A percentile compares a stretch with the other conserved stretches of the same genome.
Evolutionary conservation across 495 filamentous ascomycete species (phyloP).

Genomic region (Talaromyces wortmannii): DNA sequence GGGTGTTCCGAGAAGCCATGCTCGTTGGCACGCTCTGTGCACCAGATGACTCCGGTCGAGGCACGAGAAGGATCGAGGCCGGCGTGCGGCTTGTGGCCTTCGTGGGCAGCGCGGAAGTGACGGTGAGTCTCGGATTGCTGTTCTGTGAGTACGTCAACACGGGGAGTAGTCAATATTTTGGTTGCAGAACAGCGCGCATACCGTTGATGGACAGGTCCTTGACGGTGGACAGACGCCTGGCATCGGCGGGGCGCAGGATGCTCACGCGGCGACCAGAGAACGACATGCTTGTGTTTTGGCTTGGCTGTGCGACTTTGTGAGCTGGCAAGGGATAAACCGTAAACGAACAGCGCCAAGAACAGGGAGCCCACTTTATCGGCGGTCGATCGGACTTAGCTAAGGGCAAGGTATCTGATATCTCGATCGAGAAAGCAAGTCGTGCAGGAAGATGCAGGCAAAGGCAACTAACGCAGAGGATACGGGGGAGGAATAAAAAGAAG

Average conservation of each 20-base stretch:
- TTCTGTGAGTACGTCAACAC: constrained; percentile 34
- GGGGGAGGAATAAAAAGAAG: too few relatives aligned
- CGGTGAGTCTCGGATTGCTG: constrained; percentile 72
- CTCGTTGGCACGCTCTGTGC: constrained; percentile 72
- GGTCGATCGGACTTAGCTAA: not conserved
- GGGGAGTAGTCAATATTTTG: not conserved
- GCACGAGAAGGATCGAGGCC: constrained; percentile 80
- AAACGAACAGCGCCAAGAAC: not conserved
- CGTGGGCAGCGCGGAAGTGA: constrained; percentile 79
- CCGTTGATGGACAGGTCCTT: constrained; percentile 40
- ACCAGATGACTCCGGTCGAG: constrained; percentile 81
- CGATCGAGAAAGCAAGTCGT: too few relatives aligned
- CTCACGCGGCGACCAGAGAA: constrained; percentile 45
- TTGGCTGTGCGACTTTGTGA: not conserved
- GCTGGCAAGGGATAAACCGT: constrained; percentile 1
- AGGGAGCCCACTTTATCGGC: not conserved
- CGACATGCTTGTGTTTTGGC: constrained; percentile 31
- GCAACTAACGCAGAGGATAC: too few relatives aligned
- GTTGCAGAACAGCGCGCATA: constrained; percentile 10
- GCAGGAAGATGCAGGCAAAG: too few relatives aligned
- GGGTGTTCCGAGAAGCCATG: constrained; percentile 80
- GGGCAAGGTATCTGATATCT: too few relatives aligned
- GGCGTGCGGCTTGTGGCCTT: constrained; percentile 83
- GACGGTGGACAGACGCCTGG: constrained; percentile 25
- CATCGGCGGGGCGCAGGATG: constrained; percentile 35